Conservation (phyloP, 305 asterid species). For the Coffea humblotiana region DNA sequence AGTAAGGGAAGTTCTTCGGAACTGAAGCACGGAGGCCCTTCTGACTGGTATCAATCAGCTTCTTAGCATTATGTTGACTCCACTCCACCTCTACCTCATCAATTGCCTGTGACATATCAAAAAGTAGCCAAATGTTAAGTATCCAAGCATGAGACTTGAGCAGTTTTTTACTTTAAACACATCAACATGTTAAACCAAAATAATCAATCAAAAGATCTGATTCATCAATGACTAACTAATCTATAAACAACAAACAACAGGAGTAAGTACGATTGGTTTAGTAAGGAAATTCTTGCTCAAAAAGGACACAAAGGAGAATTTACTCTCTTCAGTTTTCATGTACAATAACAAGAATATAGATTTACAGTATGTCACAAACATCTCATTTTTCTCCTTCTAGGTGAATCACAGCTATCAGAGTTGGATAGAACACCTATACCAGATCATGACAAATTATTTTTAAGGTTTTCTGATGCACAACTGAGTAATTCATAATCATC, state of each 20-base stretch:
- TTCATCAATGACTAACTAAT: not conserved
- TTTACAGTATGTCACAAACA: not conserved
- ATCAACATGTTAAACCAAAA: not conserved
- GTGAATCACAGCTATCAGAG: not conserved
- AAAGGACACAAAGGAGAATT: not conserved
- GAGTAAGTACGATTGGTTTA: no score
- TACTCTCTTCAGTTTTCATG: not conserved
- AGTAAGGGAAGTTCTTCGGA: conserved; percentile 85
- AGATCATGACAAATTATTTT: not conserved
- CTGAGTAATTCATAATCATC: not conserved
- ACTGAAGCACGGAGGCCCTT: conserved; percentile 81
- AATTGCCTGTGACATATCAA: conserved; percentile 57
- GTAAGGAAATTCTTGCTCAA: no score
- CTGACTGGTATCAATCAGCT: conserved; percentile 84
- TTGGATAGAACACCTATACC: not conserved
- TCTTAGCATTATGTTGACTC: conserved; percentile 96
- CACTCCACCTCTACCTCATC: conserved; percentile 97
- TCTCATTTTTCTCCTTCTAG: not conserved
- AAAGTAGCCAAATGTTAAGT: not conserved
- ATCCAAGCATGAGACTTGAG: not conserved
- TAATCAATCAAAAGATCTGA: not conserved
- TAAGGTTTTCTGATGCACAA: not conserved
- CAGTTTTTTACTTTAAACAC: not conserved
- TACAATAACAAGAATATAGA: not conserved
- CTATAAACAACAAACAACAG: not conserved